These are phyloP conservation scores for Aspergillus awamori DNA, from an alignment of 2,329 filamentous ascomycete species.

Conservation along the genomic window DNA sequence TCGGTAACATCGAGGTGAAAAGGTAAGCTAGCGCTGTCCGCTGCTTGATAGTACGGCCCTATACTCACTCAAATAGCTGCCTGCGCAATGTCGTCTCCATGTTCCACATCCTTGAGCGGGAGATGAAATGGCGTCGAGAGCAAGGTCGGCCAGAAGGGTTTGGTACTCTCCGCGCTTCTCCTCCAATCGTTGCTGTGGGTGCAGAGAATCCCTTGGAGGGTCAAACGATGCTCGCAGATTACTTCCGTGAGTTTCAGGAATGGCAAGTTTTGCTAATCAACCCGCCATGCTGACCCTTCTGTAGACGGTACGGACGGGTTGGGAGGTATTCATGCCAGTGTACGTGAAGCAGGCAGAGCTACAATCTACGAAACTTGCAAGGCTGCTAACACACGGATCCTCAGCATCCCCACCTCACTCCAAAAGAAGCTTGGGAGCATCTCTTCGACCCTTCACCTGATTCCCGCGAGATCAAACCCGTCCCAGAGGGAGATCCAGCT, in stretches of 20 bases:
- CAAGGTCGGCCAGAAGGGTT: constrained; percentile 71
- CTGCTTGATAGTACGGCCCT: background rate
- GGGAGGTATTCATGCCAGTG: constrained; percentile 68
- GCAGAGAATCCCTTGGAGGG: constrained; percentile 84
- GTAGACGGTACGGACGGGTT: constrained; percentile 75
- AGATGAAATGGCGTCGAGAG: constrained; percentile 77
- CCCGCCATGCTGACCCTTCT: constrained; percentile 4
- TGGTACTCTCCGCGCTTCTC: constrained; percentile 69
- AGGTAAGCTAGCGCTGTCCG: constrained; percentile 55
- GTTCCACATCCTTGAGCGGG: constrained; percentile 89
- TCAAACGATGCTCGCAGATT: constrained; percentile 76
- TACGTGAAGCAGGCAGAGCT: constrained; percentile 28
- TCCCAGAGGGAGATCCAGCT: constrained; percentile 35
- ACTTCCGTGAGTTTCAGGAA: constrained; percentile 71
- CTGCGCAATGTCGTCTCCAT: constrained; percentile 85
- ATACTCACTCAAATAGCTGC: constrained; percentile 59
- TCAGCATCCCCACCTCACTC: constrained; percentile 72
- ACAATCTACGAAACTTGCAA: too few relatives aligned
- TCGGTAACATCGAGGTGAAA: constrained; percentile 87
- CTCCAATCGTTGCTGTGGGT: constrained; percentile 84
- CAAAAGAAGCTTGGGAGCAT: constrained; percentile 72
- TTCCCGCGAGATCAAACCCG: constrained; percentile 52
- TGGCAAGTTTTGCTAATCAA: constrained; percentile 13
- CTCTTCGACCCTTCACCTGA: constrained; percentile 60
- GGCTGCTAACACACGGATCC: constrained; percentile 20